A percentile compares a stretch with the other conserved stretches of the same genome.
phyloP scores from a whole-genome alignment of 805 yeast species.

The Naumovozyma castellii region DNA sequence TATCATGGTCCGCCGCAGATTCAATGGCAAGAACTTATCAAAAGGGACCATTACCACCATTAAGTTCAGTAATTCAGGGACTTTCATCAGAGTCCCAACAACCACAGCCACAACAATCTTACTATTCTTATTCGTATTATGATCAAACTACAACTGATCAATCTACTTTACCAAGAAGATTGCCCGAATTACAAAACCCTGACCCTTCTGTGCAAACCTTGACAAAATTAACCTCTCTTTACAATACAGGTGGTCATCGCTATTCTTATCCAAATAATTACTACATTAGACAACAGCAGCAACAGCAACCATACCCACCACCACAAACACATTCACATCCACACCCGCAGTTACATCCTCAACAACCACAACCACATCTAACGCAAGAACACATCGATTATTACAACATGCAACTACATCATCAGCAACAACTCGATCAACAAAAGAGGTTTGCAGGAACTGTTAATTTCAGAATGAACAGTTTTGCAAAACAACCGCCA shows the following conservation, averaged over 20 bases:
- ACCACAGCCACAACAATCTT: neutral
- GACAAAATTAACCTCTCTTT: slow-evolving; percentile 19
- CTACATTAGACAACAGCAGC: slow-evolving; percentile 1
- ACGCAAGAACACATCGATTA: neutral
- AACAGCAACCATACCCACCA: neutral
- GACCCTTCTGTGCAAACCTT: slow-evolving; percentile 20
- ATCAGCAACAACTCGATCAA: neutral
- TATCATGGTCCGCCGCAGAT: neutral
- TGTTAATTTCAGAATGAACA: neutral
- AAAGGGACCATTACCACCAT: slow-evolving; percentile 3
- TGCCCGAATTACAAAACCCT: neutral
- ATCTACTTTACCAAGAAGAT: neutral
- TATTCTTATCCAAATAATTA: slow-evolving; percentile 16
- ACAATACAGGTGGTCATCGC: slow-evolving; percentile 20
- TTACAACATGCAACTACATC: neutral
- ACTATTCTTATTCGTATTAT: neutral
- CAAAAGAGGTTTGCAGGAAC: neutral
- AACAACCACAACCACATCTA: neutral
- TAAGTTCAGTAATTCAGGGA: slow-evolving; percentile 1
- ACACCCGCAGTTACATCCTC: neutral
- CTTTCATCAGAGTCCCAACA: too few relatives aligned
- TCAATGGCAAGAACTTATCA: neutral
- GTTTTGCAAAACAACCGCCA: neutral
- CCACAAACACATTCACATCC: neutral
- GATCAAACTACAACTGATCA: neutral